Percentiles rank a stretch among this genome's conserved stretches.
Evolutionary conservation across 164 flowering plant genomes (phyloP).

Genomic region (Tinospora cordifolia): DNA sequence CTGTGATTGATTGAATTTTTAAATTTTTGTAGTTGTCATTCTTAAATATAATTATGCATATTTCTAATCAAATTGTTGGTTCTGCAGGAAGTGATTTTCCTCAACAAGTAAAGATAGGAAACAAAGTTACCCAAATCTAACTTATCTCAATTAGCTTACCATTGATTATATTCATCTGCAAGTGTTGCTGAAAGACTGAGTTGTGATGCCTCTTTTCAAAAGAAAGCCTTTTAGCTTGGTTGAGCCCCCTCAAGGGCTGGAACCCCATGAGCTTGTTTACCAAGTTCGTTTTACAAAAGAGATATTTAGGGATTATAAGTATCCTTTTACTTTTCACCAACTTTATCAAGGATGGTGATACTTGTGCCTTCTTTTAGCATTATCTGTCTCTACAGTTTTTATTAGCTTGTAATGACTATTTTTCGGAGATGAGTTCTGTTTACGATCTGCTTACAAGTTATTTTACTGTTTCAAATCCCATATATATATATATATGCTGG

Average conservation of each 20-base stretch:
- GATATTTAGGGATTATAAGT: constrained; percentile 76
- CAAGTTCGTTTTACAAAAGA: constrained; percentile 94
- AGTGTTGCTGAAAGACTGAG: constrained; percentile 12
- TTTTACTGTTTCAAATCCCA: not conserved
- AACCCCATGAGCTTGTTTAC: constrained; percentile 64
- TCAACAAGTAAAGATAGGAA: not conserved
- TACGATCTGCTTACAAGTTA: not conserved
- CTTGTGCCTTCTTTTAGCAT: not conserved
- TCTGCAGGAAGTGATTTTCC: constrained; percentile 8
- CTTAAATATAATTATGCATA: no score
- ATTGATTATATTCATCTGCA: not conserved
- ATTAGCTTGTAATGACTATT: not conserved
- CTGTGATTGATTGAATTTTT: not conserved
- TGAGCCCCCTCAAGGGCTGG: constrained; percentile 62
- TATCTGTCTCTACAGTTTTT: not conserved
- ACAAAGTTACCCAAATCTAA: no score
- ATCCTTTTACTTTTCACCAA: constrained; percentile 33
- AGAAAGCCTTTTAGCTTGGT: constrained; percentile 52
- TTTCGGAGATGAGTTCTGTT: not conserved
- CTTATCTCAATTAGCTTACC: no score
- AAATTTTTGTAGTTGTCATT: not conserved
- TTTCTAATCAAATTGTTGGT: not conserved
- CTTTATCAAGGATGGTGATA: not conserved
- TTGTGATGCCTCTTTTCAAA: constrained; percentile 65
- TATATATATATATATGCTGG: not conserved